Base-by-base conservation (phyloP, 2,329 filamentous ascomycete species). In the Aspergillus sp. region DNA sequence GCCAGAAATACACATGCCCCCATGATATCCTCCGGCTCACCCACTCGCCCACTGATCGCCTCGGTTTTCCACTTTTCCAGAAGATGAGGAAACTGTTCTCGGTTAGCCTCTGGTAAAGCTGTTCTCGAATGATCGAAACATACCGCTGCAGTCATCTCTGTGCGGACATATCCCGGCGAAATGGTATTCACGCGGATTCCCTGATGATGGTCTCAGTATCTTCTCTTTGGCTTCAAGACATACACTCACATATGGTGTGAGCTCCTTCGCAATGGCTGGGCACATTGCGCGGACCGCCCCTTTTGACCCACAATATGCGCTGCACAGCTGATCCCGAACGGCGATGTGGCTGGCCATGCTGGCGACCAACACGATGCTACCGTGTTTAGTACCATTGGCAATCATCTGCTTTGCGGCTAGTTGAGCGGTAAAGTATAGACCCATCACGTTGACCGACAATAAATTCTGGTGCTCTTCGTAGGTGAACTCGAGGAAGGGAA, bases 301-400 rank as follows among this genome's bases (percentile, higher is more conserved):
- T 58, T 79, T 80, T 0, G 71, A 75, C 2, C 71, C 75, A 57
- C 76, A 78, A 49, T 79, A 79, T 4, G 74, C 75, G 38, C 73
- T 76, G 44, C 73, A 77, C 32, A 72, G 63, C 60, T 82, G 78
- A 13, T 73, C 76, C 8, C 76, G 70, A 16, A 81, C 75, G 0
- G 79, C 79, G 57, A 80, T 78, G 50, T 79, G 70, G 24, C 75
- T 76, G 0, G 79, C 79, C 59, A 82, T 82, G 49, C 78, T 80
- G 0, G 79, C 79, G 0, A 82, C 76, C 3, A 82, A 63, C 10
- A 82, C 70, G 48, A 82, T 81, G 51, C 78, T 80, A 0, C 79
- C 79, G 48, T 73, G 72, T 49, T 73, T 74, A 0, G 79, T 80
- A 2, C 73, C 73, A 56, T 77, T 81, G 1, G 70, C 67, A 30